phyloP scores from a whole-genome alignment of 345 rosid species.

The Eucalyptus cladocalyx region DNA sequence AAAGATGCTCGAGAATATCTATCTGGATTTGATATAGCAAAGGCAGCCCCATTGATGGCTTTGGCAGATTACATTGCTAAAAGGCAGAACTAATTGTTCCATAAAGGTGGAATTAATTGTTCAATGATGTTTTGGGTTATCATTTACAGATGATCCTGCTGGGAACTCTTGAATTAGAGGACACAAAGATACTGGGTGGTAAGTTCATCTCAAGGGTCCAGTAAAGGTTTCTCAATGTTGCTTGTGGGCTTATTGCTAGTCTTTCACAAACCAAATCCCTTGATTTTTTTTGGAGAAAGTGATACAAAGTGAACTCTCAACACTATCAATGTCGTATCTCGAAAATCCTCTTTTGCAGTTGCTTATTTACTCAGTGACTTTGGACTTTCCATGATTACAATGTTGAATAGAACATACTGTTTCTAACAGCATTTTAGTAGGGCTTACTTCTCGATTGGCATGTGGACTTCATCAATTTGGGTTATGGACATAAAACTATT shows the following conservation, averaged over 20 bases:
- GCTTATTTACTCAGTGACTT: not conserved
- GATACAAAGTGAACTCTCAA: not conserved
- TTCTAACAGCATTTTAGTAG: not conserved
- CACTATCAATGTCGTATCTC: not conserved
- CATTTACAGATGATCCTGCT: not conserved
- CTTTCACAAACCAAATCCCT: not conserved
- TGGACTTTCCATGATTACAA: not conserved
- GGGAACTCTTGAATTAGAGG: not conserved
- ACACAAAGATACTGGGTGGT: not conserved
- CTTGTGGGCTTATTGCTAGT: not conserved
- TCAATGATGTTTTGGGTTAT: not conserved
- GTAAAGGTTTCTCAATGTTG: not conserved
- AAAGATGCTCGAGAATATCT: slow-evolving; percentile 17
- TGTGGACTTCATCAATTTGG: not conserved
- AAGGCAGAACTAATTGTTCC: slow-evolving; percentile 13
- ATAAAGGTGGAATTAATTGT: not conserved
- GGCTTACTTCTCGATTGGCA: not conserved
- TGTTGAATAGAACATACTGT: not conserved
- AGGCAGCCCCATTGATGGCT: slow-evolving; percentile 27
- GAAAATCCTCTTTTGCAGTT: not conserved
- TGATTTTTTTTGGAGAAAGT: not conserved
- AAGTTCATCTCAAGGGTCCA: not conserved
- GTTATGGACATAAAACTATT: not conserved
- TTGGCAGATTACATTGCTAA: slow-evolving; percentile 28
- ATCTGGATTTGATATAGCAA: slow-evolving; percentile 9